These are phyloP conservation scores for Raddia guianensis DNA, from an alignment of 176 grass and related monocot genomes.

Conservation along the genomic window DNA sequence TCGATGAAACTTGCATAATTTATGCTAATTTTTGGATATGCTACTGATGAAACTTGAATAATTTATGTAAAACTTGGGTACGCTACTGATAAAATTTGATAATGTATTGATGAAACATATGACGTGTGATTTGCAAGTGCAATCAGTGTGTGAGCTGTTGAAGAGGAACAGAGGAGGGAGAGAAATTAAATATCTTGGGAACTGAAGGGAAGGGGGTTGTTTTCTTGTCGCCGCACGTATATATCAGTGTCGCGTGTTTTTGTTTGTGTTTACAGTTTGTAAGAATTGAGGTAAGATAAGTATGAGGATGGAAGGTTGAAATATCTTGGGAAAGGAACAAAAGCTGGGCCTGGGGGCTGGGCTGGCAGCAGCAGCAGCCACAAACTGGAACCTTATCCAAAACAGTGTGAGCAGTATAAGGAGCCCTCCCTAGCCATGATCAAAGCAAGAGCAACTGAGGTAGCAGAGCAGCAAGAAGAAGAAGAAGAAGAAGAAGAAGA, in stretches of 20 bases:
- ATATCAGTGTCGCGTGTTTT: too few relatives aligned
- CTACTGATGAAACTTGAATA: too few relatives aligned
- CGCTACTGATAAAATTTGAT: too few relatives aligned
- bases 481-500: too few relatives aligned
- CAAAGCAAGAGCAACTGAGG: not conserved
- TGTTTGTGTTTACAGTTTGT: slow-evolving; percentile 4
- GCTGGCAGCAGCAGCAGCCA: not conserved
- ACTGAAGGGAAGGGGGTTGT: not conserved
- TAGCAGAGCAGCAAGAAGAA: too few relatives aligned
- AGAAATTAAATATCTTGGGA: slow-evolving; percentile 34
- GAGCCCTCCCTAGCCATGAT: not conserved
- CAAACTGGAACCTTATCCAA: slow-evolving; percentile 32
- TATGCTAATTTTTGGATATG: too few relatives aligned
- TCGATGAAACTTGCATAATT: too few relatives aligned
- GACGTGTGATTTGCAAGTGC: not conserved
- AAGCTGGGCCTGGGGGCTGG: not conserved
- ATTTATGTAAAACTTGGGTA: too few relatives aligned
- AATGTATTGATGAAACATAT: too few relatives aligned
- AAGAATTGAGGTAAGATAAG: slow-evolving; percentile 22
- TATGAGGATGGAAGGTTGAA: slow-evolving; percentile 21
- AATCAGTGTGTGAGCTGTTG: not conserved
- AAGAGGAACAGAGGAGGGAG: not conserved
- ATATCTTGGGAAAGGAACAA: slow-evolving; percentile 45
- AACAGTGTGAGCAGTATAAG: not conserved
- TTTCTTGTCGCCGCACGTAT: not conserved